These are phyloP conservation scores for Sporisorium exsertum DNA, from an alignment of 1,284 basidiomycete species.

Conservation along the genomic window DNA sequence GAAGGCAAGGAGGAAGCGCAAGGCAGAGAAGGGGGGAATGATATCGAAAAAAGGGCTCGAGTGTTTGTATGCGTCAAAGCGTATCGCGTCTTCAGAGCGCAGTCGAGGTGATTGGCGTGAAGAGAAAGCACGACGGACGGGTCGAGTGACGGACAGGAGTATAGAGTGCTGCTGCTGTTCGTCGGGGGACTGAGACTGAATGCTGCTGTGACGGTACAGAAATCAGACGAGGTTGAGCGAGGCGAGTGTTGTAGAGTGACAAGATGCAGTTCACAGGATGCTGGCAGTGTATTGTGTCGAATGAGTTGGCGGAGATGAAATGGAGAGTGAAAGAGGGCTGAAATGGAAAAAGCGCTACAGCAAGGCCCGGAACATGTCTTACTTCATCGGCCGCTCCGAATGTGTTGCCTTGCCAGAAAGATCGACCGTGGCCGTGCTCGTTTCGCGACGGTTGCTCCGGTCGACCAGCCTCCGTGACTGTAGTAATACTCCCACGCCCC, in stretches of 20 bases:
- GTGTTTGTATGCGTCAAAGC: not conserved
- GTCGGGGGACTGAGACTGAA: not conserved
- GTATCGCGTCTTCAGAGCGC: not conserved
- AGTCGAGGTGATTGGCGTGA: not conserved
- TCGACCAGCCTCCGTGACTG: not conserved
- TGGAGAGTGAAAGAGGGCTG: not conserved
- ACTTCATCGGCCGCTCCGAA: conserved; percentile 14
- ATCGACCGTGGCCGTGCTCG: too few relatives aligned
- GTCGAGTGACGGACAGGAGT: not conserved
- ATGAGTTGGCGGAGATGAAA: not conserved
- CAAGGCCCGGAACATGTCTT: too few relatives aligned
- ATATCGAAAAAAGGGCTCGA: not conserved
- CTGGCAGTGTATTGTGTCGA: not conserved
- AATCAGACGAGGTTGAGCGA: not conserved
- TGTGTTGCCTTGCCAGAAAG: not conserved
- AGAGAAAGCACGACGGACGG: not conserved
- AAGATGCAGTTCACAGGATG: not conserved
- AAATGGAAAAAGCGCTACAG: too few relatives aligned
- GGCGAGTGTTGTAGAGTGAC: not conserved
- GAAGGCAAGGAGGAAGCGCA: not conserved
- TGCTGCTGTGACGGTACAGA: not conserved
- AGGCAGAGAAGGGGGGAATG: not conserved
- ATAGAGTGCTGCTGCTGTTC: not conserved
- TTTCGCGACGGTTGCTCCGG: not conserved
- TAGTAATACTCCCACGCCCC: not conserved